Conservation (phyloP, 2,329 filamentous ascomycete species). For the Plectosphaerella plurivora region DNA sequence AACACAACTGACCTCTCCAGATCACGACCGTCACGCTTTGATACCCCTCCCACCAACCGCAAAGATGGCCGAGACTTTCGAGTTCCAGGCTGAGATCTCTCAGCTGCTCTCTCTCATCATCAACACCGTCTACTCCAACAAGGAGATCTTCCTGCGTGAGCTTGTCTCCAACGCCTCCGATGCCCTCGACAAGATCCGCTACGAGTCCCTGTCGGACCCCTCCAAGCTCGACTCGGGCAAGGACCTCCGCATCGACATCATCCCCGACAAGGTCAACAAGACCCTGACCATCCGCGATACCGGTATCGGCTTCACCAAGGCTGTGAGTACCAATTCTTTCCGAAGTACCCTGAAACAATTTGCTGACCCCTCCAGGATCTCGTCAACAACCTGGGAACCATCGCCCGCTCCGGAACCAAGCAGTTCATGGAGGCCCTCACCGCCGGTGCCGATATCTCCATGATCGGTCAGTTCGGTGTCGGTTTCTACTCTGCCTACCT, state of each 20-base stretch:
- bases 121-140: slow-evolving; percentile 99
- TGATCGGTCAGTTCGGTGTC: slow-evolving; percentile 99
- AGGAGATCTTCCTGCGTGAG: slow-evolving; percentile 99
- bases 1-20: not conserved
- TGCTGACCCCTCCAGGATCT: slow-evolving; percentile 66
- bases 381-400: slow-evolving; percentile 99
- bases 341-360: not conserved
- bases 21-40: slow-evolving; percentile 5
- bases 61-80: slow-evolving; percentile 95
- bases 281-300: slow-evolving; percentile 95
- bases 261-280: slow-evolving; percentile 96
- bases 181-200: slow-evolving; percentile 99
- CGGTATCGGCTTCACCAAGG: slow-evolving; percentile 99
- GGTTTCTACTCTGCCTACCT: slow-evolving; percentile 99
- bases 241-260: slow-evolving; percentile 98
- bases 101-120: slow-evolving; percentile 99
- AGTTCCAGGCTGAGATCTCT: slow-evolving; percentile 99
- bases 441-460: slow-evolving; percentile 97
- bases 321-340: slow-evolving; percentile 59
- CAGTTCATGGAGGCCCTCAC: slow-evolving; percentile 99
- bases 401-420: slow-evolving; percentile 98
- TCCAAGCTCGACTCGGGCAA: slow-evolving; percentile 96
- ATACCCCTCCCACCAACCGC: slow-evolving; percentile 13
- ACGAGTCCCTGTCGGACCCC: slow-evolving; percentile 95
- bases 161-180: slow-evolving; percentile 97